Evolutionary conservation across 805 yeast genomes (phyloP).

Genomic region (Pichia ethanolica): DNA sequence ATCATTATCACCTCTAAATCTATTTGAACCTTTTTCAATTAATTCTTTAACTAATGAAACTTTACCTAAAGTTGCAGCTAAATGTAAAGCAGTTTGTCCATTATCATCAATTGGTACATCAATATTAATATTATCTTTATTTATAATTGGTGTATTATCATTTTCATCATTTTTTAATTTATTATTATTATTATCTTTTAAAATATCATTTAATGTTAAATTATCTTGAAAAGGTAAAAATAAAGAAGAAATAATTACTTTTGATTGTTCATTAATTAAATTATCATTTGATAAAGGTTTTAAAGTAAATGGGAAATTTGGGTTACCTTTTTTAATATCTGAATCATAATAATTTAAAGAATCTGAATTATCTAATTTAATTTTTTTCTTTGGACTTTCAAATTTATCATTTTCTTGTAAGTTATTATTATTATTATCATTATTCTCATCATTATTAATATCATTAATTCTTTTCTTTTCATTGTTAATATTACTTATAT

Average conservation of each 20-base stretch:
- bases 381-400: conserved; percentile 30
- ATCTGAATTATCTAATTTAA: neutral
- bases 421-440: neutral
- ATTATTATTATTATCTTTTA: neutral
- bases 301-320: conserved; percentile 41
- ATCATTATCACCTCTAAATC: conserved; percentile 64
- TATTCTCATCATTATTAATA: neutral
- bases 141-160: neutral
- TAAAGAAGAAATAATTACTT: conserved; percentile 39
- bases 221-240: conserved; percentile 38
- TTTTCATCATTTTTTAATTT: conserved; percentile 13
- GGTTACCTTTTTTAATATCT: conserved; percentile 32
- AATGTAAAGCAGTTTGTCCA: conserved; percentile 90
- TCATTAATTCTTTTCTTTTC: neutral
- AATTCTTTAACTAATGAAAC: conserved; percentile 59
- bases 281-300: conserved; percentile 33
- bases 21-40: conserved; percentile 58
- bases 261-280: conserved; percentile 24
- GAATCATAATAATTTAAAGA: conserved; percentile 22
- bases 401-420: neutral
- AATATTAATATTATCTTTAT: conserved; percentile 36
- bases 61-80: conserved; percentile 92
- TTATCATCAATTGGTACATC: conserved; percentile 88
- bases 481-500: neutral
- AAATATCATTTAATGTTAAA: conserved; percentile 13